Evolutionary conservation across 148 eudicot species (phyloP).

Genomic region (Polygonum aviculare): DNA sequence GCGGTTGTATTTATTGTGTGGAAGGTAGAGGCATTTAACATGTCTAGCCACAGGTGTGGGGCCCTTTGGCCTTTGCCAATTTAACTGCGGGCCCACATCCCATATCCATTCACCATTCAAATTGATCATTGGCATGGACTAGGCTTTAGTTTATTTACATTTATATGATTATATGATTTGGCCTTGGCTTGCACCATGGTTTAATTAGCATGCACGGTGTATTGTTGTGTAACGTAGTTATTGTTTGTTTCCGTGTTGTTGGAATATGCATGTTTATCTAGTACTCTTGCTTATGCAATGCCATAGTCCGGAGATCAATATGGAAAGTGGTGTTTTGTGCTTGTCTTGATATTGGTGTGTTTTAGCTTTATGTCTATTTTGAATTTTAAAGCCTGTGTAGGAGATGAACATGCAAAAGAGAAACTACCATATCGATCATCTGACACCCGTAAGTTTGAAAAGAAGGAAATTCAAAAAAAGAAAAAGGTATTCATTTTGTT

Average conservation of each 20-base stretch:
- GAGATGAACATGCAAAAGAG: background rate
- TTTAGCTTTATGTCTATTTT: background rate
- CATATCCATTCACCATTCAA: background rate
- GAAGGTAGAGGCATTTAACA: conserved; percentile 6
- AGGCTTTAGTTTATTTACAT: too few relatives aligned
- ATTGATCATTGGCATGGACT: too few relatives aligned
- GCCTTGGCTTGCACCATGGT: background rate
- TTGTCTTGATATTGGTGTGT: background rate
- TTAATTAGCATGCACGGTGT: background rate
- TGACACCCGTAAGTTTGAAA: background rate
- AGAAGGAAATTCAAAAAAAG: background rate
- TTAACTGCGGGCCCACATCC: too few relatives aligned
- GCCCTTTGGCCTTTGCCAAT: too few relatives aligned
- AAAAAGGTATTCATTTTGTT: background rate
- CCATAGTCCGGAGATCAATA: background rate
- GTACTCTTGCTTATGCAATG: background rate
- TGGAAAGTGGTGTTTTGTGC: background rate
- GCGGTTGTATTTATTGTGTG: background rate
- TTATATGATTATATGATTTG: background rate
- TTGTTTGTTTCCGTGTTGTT: background rate
- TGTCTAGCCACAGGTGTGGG: background rate
- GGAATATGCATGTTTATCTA: background rate
- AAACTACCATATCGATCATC: background rate
- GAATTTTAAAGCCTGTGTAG: background rate
- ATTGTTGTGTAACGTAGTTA: background rate